Percentiles rank a stretch among this genome's conserved stretches.
Conservation (phyloP, 73 alveolate species). For the Paramecium biaurelia region DNA sequence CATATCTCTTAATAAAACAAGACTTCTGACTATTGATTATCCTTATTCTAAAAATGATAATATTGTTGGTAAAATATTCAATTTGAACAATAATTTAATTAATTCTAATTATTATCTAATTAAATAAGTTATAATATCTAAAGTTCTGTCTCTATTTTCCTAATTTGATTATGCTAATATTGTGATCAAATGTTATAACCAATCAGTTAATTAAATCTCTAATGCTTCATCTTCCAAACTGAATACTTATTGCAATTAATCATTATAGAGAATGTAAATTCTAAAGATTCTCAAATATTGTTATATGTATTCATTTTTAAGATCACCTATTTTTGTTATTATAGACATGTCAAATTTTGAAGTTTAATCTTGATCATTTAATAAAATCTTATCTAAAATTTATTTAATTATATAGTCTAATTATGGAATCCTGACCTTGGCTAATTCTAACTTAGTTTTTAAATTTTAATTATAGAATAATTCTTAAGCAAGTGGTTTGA, state of each 20-base stretch:
- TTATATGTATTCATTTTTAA: background rate
- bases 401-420: background rate
- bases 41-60: background rate
- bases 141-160: background rate
- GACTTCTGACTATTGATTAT: background rate
- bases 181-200: background rate
- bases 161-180: background rate
- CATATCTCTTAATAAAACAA: slow-evolving; percentile 11
- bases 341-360: background rate
- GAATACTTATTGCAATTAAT: background rate
- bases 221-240: background rate
- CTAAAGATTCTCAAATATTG: background rate
- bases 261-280: slow-evolving; percentile 13
- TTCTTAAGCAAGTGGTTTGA: background rate
- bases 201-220: background rate
- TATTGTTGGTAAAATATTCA: background rate
- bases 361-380: background rate
- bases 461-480: background rate
- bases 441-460: background rate
- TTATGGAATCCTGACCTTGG: background rate
- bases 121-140: background rate
- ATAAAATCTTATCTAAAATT: background rate
- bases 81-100: background rate
- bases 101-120: background rate
- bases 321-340: background rate